phyloP scores from a whole-genome alignment of 805 yeast species.

The Wickerhamomyces queroliae region DNA sequence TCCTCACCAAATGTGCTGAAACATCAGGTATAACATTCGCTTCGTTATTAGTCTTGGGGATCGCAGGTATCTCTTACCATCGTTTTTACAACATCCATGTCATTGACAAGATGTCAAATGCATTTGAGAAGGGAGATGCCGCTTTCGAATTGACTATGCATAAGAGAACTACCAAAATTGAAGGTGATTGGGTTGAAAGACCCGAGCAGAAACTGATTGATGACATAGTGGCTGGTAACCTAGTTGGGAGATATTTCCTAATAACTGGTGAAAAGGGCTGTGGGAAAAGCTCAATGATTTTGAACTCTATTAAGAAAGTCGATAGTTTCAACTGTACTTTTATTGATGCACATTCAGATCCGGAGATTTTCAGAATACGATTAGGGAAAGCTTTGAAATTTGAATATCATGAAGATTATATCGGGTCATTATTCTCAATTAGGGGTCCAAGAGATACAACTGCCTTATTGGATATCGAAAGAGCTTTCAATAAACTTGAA shows the following conservation, averaged over 20 bases:
- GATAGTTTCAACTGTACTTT: slow-evolving; percentile 61
- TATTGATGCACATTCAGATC: slow-evolving; percentile 81
- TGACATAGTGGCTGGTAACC: slow-evolving; percentile 57
- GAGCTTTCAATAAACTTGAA: slow-evolving; percentile 74
- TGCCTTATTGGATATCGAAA: slow-evolving; percentile 72
- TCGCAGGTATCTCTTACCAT: slow-evolving; percentile 72
- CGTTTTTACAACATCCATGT: slow-evolving; percentile 53
- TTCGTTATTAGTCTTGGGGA: slow-evolving; percentile 59
- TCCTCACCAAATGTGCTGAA: slow-evolving; percentile 44
- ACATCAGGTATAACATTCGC: slow-evolving; percentile 69
- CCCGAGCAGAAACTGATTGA: slow-evolving; percentile 63
- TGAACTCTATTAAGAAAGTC: slow-evolving; percentile 63
- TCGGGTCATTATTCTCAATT: slow-evolving; percentile 75
- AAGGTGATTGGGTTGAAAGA: slow-evolving; percentile 61
- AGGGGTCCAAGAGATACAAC: slow-evolving; percentile 84
- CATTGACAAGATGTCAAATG: slow-evolving; percentile 53
- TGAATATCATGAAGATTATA: slow-evolving; percentile 73
- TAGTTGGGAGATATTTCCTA: slow-evolving; percentile 62
- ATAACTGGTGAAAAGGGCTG: slow-evolving; percentile 84
- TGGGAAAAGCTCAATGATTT: slow-evolving; percentile 71
- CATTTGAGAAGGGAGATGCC: slow-evolving; percentile 65
- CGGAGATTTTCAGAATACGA: slow-evolving; percentile 73
- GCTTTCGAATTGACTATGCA: slow-evolving; percentile 57
- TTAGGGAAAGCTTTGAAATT: slow-evolving; percentile 72
- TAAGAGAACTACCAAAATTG: slow-evolving; percentile 28